Evolutionary conservation across 345 rosid species (phyloP), one percentile per base, ranked within the genome.

Genomic region (Boechera divaricarpa): DNA sequence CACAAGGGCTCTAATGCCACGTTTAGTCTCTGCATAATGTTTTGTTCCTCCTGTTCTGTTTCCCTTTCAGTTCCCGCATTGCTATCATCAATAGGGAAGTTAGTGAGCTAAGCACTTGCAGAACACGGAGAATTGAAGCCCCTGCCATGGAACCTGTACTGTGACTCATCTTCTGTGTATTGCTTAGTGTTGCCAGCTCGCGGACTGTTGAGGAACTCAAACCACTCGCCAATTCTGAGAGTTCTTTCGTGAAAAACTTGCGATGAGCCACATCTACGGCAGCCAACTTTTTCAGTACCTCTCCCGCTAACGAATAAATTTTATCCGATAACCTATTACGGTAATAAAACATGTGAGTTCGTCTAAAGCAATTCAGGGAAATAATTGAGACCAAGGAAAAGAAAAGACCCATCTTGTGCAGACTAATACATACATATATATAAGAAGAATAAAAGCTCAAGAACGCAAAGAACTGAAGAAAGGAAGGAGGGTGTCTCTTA

Each of bases 141-240:
- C 99, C 97, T 28, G 97, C 98, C 94, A 94, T 92, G 71, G 91
- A 89, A 79, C 96, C 90, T 79, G 96, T 86, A 83, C 97, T 87
- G 31, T 85, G 85, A 67, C 96, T 91, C 75, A 92, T 83, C 91
- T 90, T 92, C 73, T 89, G 89, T 2, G 94, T 85, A 56, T 83
- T 86, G 77, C 94, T 83, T 79, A 90, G 78, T 7, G 92, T 88
- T 39, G 84, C 81, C 66, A 94, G 93, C 82, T 92, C 98, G 76
- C 64, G 83, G 64, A 89, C 92, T 60, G 98, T 95, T 42, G 91
- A 92, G 75, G 83, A 77, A 75, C 98, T 89, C 81, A 92, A 83
- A 73, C 89, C 79, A 85, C 85, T 90, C 33, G 97, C 93, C 73
- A 92, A 70, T 69, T 88, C 83, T 61, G 95, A 92, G 72, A 92